Evolutionary conservation across 108 stramenopile genomes (phyloP).

Genomic region (Pseudonitzschia delicatissima): DNA sequence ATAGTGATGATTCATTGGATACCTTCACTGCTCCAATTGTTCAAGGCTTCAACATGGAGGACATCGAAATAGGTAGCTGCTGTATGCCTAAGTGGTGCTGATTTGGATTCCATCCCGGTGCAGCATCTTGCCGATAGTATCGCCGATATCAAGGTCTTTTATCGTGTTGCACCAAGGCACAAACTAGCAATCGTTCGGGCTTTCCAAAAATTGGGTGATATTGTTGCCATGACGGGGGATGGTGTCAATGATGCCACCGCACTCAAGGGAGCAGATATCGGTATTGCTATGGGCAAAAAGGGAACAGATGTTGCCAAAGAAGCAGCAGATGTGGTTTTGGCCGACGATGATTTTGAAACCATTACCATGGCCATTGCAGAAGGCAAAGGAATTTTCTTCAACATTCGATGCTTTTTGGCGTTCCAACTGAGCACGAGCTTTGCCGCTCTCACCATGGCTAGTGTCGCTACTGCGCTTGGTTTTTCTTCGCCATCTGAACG

Average conservation of each 20-base stretch:
- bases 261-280: slow-evolving; percentile 92
- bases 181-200: slow-evolving; percentile 94
- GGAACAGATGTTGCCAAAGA: slow-evolving; percentile 99
- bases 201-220: slow-evolving; percentile 85
- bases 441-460: slow-evolving; percentile 91
- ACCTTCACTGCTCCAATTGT: not conserved
- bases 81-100: slow-evolving; percentile 62
- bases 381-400: slow-evolving; percentile 98
- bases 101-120: slow-evolving; percentile 77
- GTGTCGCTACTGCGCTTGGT: slow-evolving; percentile 83
- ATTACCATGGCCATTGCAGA: slow-evolving; percentile 92
- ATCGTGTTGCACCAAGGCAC: slow-evolving; percentile 92
- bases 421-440: slow-evolving; percentile 95
- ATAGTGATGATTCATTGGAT: slow-evolving; percentile 1
- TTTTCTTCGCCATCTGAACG: slow-evolving; percentile 91
- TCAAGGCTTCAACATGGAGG: slow-evolving; percentile 7
- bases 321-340: slow-evolving; percentile 92
- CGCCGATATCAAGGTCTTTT: slow-evolving; percentile 86
- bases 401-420: slow-evolving; percentile 95
- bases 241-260: slow-evolving; percentile 97
- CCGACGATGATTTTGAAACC: slow-evolving; percentile 93
- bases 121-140: slow-evolving; percentile 62
- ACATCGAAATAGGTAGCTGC: slow-evolving; percentile 38
- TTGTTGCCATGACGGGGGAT: slow-evolving; percentile 98
- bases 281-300: slow-evolving; percentile 94